Evolutionary conservation across 176 grass and related monocot species (phyloP).

Genomic region (Aegilops bicornis): DNA sequence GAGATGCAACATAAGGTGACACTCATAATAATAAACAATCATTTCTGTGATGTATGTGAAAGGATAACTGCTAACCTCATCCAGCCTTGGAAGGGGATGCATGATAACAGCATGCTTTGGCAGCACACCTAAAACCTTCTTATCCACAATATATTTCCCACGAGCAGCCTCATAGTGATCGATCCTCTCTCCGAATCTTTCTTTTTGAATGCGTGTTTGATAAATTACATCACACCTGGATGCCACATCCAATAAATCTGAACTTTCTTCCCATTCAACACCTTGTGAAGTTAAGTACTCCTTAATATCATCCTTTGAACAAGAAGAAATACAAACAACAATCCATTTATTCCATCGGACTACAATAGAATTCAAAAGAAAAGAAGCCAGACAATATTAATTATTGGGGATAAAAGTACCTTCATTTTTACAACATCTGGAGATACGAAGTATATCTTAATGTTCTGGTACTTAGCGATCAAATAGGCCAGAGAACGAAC

Average conservation of each 20-base stretch:
- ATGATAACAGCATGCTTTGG: constrained; percentile 85
- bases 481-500: constrained; percentile 86
- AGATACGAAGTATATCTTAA: constrained; percentile 89
- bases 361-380: constrained; percentile 8
- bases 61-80: constrained; percentile 61
- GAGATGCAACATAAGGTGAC: not conserved
- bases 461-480: constrained; percentile 70
- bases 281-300: constrained; percentile 66
- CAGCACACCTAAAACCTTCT: constrained; percentile 76
- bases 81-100: constrained; percentile 93
- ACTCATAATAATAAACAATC: not conserved
- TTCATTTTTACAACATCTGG: constrained; percentile 97
- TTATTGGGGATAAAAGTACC: constrained; percentile 41
- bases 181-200: constrained; percentile 91
- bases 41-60: not conserved
- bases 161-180: constrained; percentile 88
- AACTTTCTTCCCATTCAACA: constrained; percentile 94
- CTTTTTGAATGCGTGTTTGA: constrained; percentile 89
- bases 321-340: not conserved
- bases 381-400: not conserved
- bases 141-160: constrained; percentile 89
- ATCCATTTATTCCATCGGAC: constrained; percentile 1
- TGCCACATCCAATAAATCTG: constrained; percentile 85
- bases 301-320: constrained; percentile 84
- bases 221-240: constrained; percentile 87